Evolutionary conservation across 2,329 filamentous ascomycete genomes (phyloP), one percentile per base, ranked within the genome.

Genomic region (Talaromyces amestolkiae): DNA sequence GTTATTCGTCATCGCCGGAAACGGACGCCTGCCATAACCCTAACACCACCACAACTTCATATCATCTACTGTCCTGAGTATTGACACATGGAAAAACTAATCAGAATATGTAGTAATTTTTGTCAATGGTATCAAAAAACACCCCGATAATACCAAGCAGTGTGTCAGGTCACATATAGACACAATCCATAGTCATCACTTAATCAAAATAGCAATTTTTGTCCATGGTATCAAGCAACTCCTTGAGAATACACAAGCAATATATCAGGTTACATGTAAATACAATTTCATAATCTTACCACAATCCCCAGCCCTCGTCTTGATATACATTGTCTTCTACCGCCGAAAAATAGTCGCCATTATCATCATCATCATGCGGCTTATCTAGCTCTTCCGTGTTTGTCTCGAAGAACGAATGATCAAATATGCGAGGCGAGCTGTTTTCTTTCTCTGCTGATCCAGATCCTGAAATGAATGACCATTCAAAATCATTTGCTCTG

Each of bases 1-100:
- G 45, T 39, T 31, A 51, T 51, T 41, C 27, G 60, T 63, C 60
- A 66, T 66, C 59, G 64, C 64, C 64, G 64, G 64, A 66, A 66
- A 62, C 64, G 64, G 64, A 54, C 22, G 59, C 53, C 64, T 59
- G 51, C 41, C 53, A 35, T 59, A 66, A 33, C 53, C 64, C 56
- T 54, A 65, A 37, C 22, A 31, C 56, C 27, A 59, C 45, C 47
- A 51, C 27, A 22, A 9, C 22, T 33, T 39, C 22, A 35, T 7
- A 56, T 19, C 19, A 22, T 2, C 45, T 19, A 43, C n/a, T 9
- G 5, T 31, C 27, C 27, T 31, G 27, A 7, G 41, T 19, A n/a
- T n/a, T 22, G 6, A 47, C 43, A 51, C 22, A 51, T 49, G 33
- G 13, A 37, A 7, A 31, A 31, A 31, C 7, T 31, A 47, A 22